Conservation (phyloP, 805 yeast genomes). For the Ogataea paradorogensis region DNA sequence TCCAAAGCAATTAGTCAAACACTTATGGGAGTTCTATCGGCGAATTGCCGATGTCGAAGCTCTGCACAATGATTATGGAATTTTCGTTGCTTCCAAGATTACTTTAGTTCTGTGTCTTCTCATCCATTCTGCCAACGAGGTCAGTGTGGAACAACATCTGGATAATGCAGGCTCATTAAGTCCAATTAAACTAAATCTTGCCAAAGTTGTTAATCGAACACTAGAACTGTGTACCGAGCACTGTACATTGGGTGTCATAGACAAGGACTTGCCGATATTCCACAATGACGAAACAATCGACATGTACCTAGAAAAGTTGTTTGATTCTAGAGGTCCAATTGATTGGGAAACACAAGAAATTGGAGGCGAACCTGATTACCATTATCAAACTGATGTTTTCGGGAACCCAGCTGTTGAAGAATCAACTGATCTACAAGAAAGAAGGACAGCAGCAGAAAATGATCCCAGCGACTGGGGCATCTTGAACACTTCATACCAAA, state of each 20-base stretch:
- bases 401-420: background rate
- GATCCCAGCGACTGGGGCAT: background rate
- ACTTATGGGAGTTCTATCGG: constrained; percentile 16
- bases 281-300: constrained; percentile 3
- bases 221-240: background rate
- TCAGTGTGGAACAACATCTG: background rate
- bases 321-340: background rate
- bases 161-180: background rate
- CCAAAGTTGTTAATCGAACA: background rate
- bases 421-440: background rate
- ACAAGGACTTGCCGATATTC: constrained; percentile 5
- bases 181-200: background rate
- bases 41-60: constrained; percentile 5
- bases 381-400: background rate
- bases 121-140: constrained; percentile 12
- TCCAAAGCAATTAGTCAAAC: constrained; percentile 16
- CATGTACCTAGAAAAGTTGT: constrained; percentile 3
- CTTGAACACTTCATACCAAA: background rate
- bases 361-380: background rate
- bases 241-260: constrained; percentile 5
- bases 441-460: background rate
- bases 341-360: background rate
- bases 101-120: constrained; percentile 18
- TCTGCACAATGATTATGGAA: constrained; percentile 15
- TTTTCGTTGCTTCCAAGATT: constrained; percentile 19